Base-by-base conservation (phyloP, 148 eudicot genomes). In the Amaranthus palmeri region DNA sequence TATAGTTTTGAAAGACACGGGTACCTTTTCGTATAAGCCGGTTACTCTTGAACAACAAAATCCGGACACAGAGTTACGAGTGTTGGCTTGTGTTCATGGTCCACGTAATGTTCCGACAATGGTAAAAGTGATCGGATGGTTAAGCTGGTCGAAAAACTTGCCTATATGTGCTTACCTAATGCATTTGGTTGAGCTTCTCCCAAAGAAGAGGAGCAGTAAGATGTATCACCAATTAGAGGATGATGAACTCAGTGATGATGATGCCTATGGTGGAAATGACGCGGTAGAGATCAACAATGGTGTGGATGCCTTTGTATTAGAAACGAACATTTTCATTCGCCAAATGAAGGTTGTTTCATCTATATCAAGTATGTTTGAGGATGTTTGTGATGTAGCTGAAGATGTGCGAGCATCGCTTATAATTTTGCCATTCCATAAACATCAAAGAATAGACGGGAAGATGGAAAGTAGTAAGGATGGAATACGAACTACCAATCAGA, bases 181-280 rank as follows among this genome's bases (percentile, higher is more conserved):
- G 83, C 97, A 91, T 81, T 75, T 91, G 10, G 82, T 95, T 12
- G 97, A 95, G 84, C 96, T 95, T 40, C 92, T 92, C 2, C 90
- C 88, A 4, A 87, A 85, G 71, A 81, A 58, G 62, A 85, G 84
- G 67, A 74, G 76, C 9, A 82, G 72, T 50, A 78, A 87, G 47
- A 74, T 92, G 88, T 92, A 91, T 69, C 81, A 90, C 77, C 97
- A 95, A 25, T 76, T 81, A 69, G 99, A 86, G 77, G 87, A 86
- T n/a, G 93, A 91, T 15, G 99, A 95, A 68, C 59, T 85, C 2
- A 95, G 99, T 69, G 99, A 91, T 11, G 99, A 95, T 53, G 99
- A 91, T 2, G 74, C 78, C 15, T 88, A 95, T 64, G 96, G 92
- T 42, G 96, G 97, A 9, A 87, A 91, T 51, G 96, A 95, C 43